These are phyloP conservation scores for Hebeloma cylindrosporum DNA, from an alignment of 768 basidiomycete genomes.

Conservation along the genomic window DNA sequence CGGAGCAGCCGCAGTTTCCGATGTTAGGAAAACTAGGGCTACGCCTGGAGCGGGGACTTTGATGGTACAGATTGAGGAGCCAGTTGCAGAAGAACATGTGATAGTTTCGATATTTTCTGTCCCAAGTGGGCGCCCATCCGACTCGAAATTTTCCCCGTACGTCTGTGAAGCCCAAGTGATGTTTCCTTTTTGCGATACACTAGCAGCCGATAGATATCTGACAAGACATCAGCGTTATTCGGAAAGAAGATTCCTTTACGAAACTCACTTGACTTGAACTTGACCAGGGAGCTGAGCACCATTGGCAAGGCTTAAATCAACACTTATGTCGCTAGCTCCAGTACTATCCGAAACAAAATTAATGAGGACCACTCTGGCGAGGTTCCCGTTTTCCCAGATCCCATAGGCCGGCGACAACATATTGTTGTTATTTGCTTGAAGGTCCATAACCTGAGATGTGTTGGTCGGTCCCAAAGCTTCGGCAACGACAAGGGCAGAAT, in stretches of 20 bases:
- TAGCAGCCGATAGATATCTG: slow-evolving; percentile 36
- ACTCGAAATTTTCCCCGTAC: slow-evolving; percentile 55
- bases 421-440: slow-evolving; percentile 51
- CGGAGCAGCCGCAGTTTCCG: slow-evolving; percentile 33
- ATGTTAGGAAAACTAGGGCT: slow-evolving; percentile 64
- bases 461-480: slow-evolving; percentile 70
- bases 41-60: slow-evolving; percentile 66
- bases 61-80: slow-evolving; percentile 46
- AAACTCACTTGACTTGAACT: slow-evolving; percentile 54
- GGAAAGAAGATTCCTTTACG: not conserved
- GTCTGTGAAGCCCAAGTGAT: slow-evolving; percentile 67
- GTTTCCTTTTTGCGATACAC: slow-evolving; percentile 52
- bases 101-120: slow-evolving; percentile 49
- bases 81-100: slow-evolving; percentile 35
- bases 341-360: slow-evolving; percentile 66
- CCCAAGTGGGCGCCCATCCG: slow-evolving; percentile 64
- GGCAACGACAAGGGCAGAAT: slow-evolving; percentile 66
- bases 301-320: slow-evolving; percentile 47
- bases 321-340: slow-evolving; percentile 56
- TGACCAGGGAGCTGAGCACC: slow-evolving; percentile 35
- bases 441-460: slow-evolving; percentile 62
- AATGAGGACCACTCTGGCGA: slow-evolving; percentile 63
- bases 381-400: slow-evolving; percentile 68
- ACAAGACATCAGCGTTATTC: not conserved
- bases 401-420: slow-evolving; percentile 66